Percentiles rank a stretch among this genome's conserved stretches.
These are phyloP conservation scores for Beauveria caledonica DNA, from an alignment of 2,329 filamentous ascomycete genomes.

Conservation along the genomic window DNA sequence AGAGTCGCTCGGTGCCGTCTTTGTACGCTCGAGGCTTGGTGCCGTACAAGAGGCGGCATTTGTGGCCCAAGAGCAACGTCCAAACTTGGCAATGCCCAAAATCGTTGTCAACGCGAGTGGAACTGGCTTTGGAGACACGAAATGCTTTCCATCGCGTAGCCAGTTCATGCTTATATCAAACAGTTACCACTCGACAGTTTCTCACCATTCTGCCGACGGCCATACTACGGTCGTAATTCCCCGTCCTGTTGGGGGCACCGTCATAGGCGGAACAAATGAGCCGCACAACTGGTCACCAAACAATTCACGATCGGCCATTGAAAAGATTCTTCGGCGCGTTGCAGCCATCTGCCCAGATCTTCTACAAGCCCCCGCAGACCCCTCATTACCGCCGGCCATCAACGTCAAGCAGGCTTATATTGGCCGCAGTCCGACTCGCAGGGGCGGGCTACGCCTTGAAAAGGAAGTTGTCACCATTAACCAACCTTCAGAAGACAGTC, in stretches of 20 bases:
- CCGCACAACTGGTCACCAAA: slow-evolving; percentile 1
- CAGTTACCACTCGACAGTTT: background rate
- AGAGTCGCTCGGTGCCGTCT: background rate
- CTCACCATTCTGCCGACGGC: background rate
- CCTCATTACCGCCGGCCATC: background rate
- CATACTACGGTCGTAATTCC: slow-evolving; percentile 3
- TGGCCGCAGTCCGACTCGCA: slow-evolving; percentile 7
- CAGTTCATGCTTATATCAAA: background rate
- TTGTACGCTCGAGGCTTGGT: background rate
- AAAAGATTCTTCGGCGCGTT: background rate
- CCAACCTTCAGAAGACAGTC: background rate
- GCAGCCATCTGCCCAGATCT: background rate
- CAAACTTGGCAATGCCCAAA: background rate
- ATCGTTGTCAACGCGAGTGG: slow-evolving; percentile 6
- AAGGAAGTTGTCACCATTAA: background rate
- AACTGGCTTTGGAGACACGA: background rate
- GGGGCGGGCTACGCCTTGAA: slow-evolving; percentile 5
- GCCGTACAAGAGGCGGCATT: background rate
- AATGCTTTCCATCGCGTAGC: slow-evolving; percentile 2
- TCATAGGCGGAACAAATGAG: slow-evolving; percentile 6
- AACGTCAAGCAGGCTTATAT: background rate
- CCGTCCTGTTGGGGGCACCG: background rate
- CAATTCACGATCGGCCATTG: background rate
- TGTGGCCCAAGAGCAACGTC: background rate
- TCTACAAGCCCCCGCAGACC: background rate